These are phyloP conservation scores for Cercophora scortea DNA, from an alignment of 495 filamentous ascomycete species.

Conservation along the genomic window DNA sequence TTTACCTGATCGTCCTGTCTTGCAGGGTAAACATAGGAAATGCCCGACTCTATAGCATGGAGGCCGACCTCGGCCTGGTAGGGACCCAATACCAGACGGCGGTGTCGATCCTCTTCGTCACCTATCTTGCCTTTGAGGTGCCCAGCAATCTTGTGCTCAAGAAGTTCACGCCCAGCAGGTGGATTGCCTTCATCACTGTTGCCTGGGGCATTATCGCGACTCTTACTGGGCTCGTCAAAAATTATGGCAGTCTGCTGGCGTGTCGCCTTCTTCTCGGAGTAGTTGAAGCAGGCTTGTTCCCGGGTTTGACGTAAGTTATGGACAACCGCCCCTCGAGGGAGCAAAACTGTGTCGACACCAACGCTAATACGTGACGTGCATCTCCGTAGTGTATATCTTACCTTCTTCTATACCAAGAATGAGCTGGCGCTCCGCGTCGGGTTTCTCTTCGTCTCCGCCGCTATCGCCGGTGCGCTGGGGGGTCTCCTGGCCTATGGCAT, in stretches of 20 bases:
- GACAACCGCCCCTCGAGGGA: background rate
- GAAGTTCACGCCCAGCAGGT: slow-evolving; percentile 56
- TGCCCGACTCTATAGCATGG: slow-evolving; percentile 59
- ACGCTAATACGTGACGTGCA: too few relatives aligned
- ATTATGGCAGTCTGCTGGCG: slow-evolving; percentile 41
- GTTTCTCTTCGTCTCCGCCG: slow-evolving; percentile 70
- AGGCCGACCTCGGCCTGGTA: slow-evolving; percentile 54
- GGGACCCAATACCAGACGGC: slow-evolving; percentile 62
- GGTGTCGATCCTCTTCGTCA: slow-evolving; percentile 68
- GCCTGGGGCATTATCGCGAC: slow-evolving; percentile 69
- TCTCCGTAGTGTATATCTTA: slow-evolving; percentile 43
- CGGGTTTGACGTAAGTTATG: slow-evolving; percentile 35
- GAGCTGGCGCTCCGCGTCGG: slow-evolving; percentile 68
- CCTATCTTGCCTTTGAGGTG: slow-evolving; percentile 54
- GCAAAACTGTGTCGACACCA: too few relatives aligned
- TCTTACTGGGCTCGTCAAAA: slow-evolving; percentile 55
- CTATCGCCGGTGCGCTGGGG: slow-evolving; percentile 67
- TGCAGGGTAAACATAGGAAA: slow-evolving; percentile 68
- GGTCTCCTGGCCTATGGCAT: slow-evolving; percentile 70
- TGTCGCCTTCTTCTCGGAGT: slow-evolving; percentile 55
- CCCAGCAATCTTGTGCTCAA: slow-evolving; percentile 60
- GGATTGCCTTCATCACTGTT: slow-evolving; percentile 55
- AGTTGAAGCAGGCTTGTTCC: slow-evolving; percentile 65
- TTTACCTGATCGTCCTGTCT: background rate
- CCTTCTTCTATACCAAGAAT: slow-evolving; percentile 65